A percentile compares a stretch with the other conserved stretches of the same genome.
Conservation (phyloP, 768 basidiomycete genomes). For the Collybia mongolica region DNA sequence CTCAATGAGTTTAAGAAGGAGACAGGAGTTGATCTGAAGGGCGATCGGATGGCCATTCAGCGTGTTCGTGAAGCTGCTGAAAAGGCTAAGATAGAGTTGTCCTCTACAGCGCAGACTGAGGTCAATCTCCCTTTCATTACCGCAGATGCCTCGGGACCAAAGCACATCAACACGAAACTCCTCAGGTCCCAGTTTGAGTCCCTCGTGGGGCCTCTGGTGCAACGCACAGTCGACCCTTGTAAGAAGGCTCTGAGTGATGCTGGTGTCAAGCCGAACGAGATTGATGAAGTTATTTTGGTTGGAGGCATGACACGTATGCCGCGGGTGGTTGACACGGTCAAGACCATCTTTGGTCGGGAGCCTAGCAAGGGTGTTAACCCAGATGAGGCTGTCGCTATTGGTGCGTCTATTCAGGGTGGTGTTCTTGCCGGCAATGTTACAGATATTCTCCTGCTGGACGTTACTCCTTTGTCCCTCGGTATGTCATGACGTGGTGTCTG, state of each 20-base stretch:
- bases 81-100: conserved; percentile 99
- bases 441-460: conserved; percentile 91
- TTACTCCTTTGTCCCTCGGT: conserved; percentile 96
- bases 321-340: conserved; percentile 90
- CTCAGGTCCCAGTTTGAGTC: conserved; percentile 88
- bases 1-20: conserved; percentile 95
- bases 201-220: conserved; percentile 78
- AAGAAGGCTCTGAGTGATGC: conserved; percentile 96
- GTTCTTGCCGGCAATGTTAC: conserved; percentile 96
- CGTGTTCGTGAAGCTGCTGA: conserved; percentile 99
- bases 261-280: conserved; percentile 87
- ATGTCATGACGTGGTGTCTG: conserved; percentile 20
- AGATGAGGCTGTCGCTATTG: conserved; percentile 98
- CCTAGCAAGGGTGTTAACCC: conserved; percentile 99
- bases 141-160: conserved; percentile 90
- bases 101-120: conserved; percentile 93
- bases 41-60: conserved; percentile 96
- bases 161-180: conserved; percentile 94
- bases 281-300: conserved; percentile 96
- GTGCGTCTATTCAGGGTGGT: conserved; percentile 97
- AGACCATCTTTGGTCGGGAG: conserved; percentile 90
- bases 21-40: conserved; percentile 72
- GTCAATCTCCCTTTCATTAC: conserved; percentile 99
- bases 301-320: conserved; percentile 99
- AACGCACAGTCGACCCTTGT: conserved; percentile 92